Evolutionary conservation across 2,329 filamentous ascomycete species (phyloP).

Genomic region (Hymenoscyphus occultus): DNA sequence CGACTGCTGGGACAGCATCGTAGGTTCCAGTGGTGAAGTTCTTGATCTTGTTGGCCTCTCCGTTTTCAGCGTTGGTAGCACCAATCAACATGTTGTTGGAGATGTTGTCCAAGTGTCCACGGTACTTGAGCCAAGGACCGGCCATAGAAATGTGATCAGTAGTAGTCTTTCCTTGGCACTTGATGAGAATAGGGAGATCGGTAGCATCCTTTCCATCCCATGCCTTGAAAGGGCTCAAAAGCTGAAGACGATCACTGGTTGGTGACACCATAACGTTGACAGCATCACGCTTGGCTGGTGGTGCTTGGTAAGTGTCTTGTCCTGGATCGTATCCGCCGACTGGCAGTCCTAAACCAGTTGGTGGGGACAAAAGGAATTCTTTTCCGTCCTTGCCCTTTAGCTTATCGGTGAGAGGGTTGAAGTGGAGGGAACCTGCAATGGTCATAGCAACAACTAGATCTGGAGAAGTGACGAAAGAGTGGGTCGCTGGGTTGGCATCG

Average conservation of each 20-base stretch:
- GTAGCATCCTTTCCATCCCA: constrained; percentile 92
- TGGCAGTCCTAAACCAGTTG: constrained; percentile 79
- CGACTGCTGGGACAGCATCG: constrained; percentile 86
- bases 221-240: constrained; percentile 77
- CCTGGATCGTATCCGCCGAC: constrained; percentile 82
- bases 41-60: constrained; percentile 95
- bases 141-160: constrained; percentile 98
- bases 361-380: constrained; percentile 82
- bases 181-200: constrained; percentile 90
- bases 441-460: constrained; percentile 86
- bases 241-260: constrained; percentile 87
- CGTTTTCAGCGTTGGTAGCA: constrained; percentile 93
- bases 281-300: constrained; percentile 70
- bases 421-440: constrained; percentile 79
- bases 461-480: constrained; percentile 89
- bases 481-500: constrained; percentile 90
- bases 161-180: constrained; percentile 93
- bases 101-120: constrained; percentile 98
- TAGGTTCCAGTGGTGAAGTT: constrained; percentile 82
- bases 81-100: constrained; percentile 99
- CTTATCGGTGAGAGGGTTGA: constrained; percentile 91
- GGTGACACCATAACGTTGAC: constrained; percentile 83
- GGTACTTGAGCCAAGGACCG: constrained; percentile 97
- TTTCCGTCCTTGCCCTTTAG: constrained; percentile 96
- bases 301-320: constrained; percentile 92